Conservation (phyloP, 371 early-diverging fungal species). For the Mortierella sp. region DNA sequence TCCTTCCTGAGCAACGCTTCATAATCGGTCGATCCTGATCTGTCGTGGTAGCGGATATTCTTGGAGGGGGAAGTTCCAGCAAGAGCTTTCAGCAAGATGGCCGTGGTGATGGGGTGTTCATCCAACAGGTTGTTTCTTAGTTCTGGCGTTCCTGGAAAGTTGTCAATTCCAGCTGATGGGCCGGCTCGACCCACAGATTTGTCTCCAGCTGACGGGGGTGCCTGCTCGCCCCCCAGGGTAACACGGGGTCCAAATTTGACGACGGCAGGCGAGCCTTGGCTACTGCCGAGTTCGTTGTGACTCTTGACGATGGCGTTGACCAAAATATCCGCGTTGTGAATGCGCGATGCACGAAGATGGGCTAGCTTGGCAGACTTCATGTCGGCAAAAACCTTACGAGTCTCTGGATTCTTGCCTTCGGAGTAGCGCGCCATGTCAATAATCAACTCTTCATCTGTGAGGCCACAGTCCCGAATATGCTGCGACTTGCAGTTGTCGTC, state of each 20-base stretch:
- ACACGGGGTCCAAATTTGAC: constrained; percentile 49
- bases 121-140: background rate
- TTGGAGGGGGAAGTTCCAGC: constrained; percentile 14
- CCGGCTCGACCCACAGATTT: background rate
- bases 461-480: constrained; percentile 38
- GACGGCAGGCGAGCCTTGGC: constrained; percentile 13
- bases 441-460: constrained; percentile 47
- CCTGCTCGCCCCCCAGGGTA: background rate
- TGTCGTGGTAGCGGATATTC: constrained; percentile 34
- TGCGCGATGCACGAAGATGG: constrained; percentile 47
- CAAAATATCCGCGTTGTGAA: constrained; percentile 41
- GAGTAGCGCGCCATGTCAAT: constrained; percentile 53
- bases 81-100: constrained; percentile 16
- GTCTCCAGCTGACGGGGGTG: background rate
- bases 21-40: constrained; percentile 19
- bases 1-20: constrained; percentile 14
- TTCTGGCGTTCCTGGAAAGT: background rate
- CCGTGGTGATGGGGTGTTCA: constrained; percentile 27
- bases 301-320: constrained; percentile 36
- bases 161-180: constrained; percentile 9
- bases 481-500: constrained; percentile 52
- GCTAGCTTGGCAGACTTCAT: constrained; percentile 40
- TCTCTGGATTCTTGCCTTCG: constrained; percentile 30
- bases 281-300: constrained; percentile 27
- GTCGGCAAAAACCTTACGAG: constrained; percentile 29